Conservation (phyloP, 1,284 basidiomycete genomes). For the Ustilago crameri region DNA sequence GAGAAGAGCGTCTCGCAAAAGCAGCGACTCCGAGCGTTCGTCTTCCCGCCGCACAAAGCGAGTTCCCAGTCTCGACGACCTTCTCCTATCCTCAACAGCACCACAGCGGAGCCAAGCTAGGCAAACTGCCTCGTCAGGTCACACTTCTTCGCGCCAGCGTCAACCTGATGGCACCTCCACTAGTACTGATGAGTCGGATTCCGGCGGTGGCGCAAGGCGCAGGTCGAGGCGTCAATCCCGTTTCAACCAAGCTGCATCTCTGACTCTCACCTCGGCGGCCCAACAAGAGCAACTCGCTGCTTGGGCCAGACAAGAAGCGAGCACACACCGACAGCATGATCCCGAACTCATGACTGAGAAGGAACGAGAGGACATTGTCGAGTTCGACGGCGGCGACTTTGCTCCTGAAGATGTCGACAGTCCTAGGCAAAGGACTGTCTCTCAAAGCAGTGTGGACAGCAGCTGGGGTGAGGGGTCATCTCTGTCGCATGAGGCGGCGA, state of each 20-base stretch:
- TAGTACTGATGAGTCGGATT: slow-evolving; percentile 27
- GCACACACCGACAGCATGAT: slow-evolving; percentile 20
- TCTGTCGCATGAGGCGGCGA: slow-evolving; percentile 18
- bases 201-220: slow-evolving; percentile 1
- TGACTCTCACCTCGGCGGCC: slow-evolving; percentile 10
- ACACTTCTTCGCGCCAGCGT: background rate
- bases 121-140: slow-evolving; percentile 21
- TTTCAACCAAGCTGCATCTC: slow-evolving; percentile 11
- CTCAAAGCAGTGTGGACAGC: slow-evolving; percentile 37
- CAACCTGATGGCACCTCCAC: slow-evolving; percentile 7
- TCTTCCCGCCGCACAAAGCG: slow-evolving; percentile 18
- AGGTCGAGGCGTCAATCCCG: slow-evolving; percentile 26
- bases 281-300: background rate
- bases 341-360: slow-evolving; percentile 47
- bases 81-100: slow-evolving; percentile 28
- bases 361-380: slow-evolving; percentile 46
- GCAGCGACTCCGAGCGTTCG: slow-evolving; percentile 23
- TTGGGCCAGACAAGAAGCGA: slow-evolving; percentile 5
- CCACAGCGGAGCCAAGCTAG: slow-evolving; percentile 13
- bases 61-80: slow-evolving; percentile 38
- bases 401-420: slow-evolving; percentile 34
- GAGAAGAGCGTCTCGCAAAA: slow-evolving; percentile 22
- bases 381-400: slow-evolving; percentile 48
- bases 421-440: slow-evolving; percentile 22
- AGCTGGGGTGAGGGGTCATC: slow-evolving; percentile 33